Conservation (phyloP, 257 asterid species). For the Lantana camara region DNA sequence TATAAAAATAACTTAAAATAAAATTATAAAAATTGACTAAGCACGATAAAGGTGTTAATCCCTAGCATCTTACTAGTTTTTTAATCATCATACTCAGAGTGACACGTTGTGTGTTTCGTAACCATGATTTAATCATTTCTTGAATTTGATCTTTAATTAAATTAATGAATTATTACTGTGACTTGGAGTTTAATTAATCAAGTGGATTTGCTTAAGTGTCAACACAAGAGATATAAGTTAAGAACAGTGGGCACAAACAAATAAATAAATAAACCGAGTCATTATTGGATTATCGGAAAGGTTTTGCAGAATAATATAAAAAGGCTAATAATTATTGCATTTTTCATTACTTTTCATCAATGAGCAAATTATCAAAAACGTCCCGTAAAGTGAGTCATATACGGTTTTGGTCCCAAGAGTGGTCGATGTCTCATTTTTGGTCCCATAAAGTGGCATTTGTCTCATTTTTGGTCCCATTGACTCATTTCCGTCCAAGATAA, state of each 20-base stretch:
- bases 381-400: too few species aligned
- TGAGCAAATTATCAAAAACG: too few species aligned
- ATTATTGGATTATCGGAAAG: background rate
- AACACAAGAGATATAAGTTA: constrained; percentile 6
- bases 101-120: constrained; percentile 40
- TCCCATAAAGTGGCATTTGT: too few species aligned
- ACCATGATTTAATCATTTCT: constrained; percentile 32
- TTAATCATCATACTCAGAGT: constrained; percentile 27
- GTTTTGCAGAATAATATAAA: background rate
- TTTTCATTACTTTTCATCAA: background rate
- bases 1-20: background rate
- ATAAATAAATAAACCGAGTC: background rate
- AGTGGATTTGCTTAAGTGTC: constrained; percentile 37
- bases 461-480: too few species aligned
- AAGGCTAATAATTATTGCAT: background rate
- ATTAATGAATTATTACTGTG: background rate
- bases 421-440: too few species aligned
- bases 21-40: background rate
- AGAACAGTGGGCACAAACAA: constrained; percentile 1
- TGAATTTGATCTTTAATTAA: constrained; percentile 19
- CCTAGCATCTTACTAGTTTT: constrained; percentile 22
- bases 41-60: constrained; percentile 6
- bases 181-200: constrained; percentile 8
- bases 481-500: too few species aligned
- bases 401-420: too few species aligned